Conservation (phyloP, 116 monocot species). For the Dioscorea cayenensis region DNA sequence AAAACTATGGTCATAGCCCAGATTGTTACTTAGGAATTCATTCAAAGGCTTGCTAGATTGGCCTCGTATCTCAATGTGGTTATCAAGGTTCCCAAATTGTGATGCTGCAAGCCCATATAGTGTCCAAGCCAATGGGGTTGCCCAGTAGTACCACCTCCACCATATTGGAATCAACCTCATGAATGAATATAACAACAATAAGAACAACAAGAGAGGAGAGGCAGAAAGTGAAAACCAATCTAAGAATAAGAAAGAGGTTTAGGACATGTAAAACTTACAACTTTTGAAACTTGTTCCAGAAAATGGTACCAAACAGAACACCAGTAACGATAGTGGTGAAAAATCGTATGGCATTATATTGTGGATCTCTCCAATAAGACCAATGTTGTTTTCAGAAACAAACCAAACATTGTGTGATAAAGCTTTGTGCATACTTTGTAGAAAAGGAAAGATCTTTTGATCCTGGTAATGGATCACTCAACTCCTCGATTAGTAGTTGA, state of each 20-base stretch:
- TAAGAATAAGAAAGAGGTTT: neutral
- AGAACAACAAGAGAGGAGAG: neutral
- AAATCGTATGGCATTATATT: conserved; percentile 62
- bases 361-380: conserved; percentile 90
- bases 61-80: conserved; percentile 44
- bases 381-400: conserved; percentile 88
- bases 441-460: conserved; percentile 65
- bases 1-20: conserved; percentile 49
- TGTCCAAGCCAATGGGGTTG: conserved; percentile 59
- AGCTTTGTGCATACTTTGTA: conserved; percentile 55
- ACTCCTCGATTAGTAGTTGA: conserved; percentile 55
- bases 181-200: too few species aligned
- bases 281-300: conserved; percentile 58
- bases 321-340: conserved; percentile 49
- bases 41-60: conserved; percentile 22
- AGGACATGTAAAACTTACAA: conserved; percentile 39
- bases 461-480: conserved; percentile 38
- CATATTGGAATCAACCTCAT: conserved; percentile 62
- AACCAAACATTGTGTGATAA: conserved; percentile 49
- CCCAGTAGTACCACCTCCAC: conserved; percentile 95
- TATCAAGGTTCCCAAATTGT: conserved; percentile 46
- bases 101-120: conserved; percentile 59
- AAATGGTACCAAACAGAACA: conserved; percentile 68
- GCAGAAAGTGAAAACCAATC: neutral
- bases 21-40: conserved; percentile 29